Percentiles rank a stretch among this genome's conserved stretches.
Conservation (phyloP, 352 stramenopile species). For the Globisporangium rhizosaccharum region DNA sequence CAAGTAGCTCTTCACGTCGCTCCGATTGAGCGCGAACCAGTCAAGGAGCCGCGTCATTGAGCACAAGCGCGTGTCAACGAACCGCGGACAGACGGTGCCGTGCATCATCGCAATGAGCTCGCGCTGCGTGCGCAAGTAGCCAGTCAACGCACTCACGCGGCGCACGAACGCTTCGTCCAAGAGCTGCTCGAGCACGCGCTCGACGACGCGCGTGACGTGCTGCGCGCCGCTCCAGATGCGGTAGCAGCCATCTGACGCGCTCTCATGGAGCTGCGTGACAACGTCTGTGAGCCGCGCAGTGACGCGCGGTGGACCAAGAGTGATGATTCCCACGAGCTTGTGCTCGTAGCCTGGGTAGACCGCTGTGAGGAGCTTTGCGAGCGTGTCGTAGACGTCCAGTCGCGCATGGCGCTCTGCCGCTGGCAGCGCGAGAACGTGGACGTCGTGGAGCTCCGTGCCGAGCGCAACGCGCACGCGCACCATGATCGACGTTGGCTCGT, state of each 20-base stretch:
- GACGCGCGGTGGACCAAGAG: neutral
- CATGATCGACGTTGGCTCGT: neutral
- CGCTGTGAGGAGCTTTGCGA: constrained; percentile 9
- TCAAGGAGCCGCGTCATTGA: constrained; percentile 11
- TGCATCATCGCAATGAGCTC: constrained; percentile 9
- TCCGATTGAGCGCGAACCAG: constrained; percentile 11
- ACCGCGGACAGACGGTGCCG: constrained; percentile 8
- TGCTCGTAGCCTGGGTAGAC: constrained; percentile 3
- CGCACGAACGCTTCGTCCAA: constrained; percentile 12
- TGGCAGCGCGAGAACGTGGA: constrained; percentile 15
- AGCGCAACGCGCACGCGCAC: constrained; percentile 10
- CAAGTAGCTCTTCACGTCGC: constrained; percentile 11
- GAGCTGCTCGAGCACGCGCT: constrained; percentile 5
- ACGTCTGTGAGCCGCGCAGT: constrained; percentile 1
- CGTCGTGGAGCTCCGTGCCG: constrained; percentile 2
- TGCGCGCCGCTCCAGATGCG: constrained; percentile 12
- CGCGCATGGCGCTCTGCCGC: constrained; percentile 8
- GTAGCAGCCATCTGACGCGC: constrained; percentile 7
- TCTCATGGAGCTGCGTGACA: constrained; percentile 4
- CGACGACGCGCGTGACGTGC: constrained; percentile 8
- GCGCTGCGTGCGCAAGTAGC: constrained; percentile 9
- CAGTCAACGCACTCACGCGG: constrained; percentile 4
- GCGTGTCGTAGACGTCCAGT: constrained; percentile 2
- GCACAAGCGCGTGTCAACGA: constrained; percentile 11
- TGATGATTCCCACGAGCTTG: constrained; percentile 12